Conservation (phyloP, 148 eudicot genomes). For the Hydrangea macrophylla region DNA sequence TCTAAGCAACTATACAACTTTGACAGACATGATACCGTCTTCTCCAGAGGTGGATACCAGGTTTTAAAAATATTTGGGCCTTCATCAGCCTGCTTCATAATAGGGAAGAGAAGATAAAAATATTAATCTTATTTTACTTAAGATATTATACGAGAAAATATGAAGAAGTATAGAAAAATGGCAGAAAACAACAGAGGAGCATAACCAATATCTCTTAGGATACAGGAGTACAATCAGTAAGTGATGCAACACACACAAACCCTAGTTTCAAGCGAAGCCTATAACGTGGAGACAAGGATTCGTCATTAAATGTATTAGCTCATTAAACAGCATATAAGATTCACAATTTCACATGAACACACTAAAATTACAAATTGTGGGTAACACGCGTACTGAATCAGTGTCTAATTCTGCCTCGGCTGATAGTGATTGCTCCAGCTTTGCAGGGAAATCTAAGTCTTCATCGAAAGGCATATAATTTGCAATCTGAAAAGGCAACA, state of each 20-base stretch:
- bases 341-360: not conserved
- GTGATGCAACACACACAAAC: not conserved
- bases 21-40: slow-evolving; percentile 78
- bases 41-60: slow-evolving; percentile 97
- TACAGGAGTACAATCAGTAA: not conserved
- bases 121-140: not conserved
- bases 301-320: not conserved
- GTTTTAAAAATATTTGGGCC: slow-evolving; percentile 58
- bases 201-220: not conserved
- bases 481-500: slow-evolving; percentile 59
- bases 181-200: not conserved
- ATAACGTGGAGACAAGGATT: not conserved
- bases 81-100: slow-evolving; percentile 51
- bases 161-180: slow-evolving; percentile 3
- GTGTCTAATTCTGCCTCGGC: slow-evolving; percentile 47
- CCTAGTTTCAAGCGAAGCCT: not conserved
- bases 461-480: slow-evolving; percentile 83
- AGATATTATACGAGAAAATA: not conserved
- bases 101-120: not conserved
- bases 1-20: slow-evolving; percentile 85
- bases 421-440: slow-evolving; percentile 65
- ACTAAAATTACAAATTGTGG: not conserved
- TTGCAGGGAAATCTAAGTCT: slow-evolving; percentile 90
- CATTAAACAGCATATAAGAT: not conserved
- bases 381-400: slow-evolving; percentile 57